phyloP scores from a whole-genome alignment of 179 eudicot species.

The Spergularia azorica region DNA sequence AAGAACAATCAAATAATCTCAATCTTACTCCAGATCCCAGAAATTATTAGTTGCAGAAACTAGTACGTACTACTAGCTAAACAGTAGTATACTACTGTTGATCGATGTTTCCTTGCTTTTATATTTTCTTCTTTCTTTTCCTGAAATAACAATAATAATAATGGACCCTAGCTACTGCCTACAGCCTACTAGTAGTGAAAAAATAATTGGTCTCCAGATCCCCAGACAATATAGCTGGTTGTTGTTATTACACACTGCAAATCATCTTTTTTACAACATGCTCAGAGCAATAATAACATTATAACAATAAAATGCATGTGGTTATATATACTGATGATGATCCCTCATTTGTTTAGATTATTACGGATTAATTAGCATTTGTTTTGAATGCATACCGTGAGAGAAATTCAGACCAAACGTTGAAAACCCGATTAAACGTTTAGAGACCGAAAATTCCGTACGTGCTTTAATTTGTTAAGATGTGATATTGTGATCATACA shows the following conservation, averaged over 20 bases:
- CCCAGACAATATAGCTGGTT: conserved; percentile 20
- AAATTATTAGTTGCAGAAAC: background rate
- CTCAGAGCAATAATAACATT: conserved; percentile 4
- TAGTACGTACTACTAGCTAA: background rate
- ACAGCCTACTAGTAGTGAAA: conserved; percentile 14
- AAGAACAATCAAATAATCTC: background rate
- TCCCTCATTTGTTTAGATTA: too few relatives aligned
- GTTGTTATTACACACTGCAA: background rate
- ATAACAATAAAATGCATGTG: too few relatives aligned
- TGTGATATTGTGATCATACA: too few relatives aligned
- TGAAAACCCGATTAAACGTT: too few relatives aligned
- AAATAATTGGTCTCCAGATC: conserved; percentile 29
- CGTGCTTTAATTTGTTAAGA: too few relatives aligned
- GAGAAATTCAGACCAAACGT: too few relatives aligned
- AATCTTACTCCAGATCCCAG: conserved; percentile 15
- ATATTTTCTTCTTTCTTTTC: background rate
- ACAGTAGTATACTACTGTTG: background rate
- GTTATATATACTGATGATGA: too few relatives aligned
- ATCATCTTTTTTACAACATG: background rate
- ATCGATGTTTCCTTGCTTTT: background rate
- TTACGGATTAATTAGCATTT: too few relatives aligned
- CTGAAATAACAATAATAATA: background rate
- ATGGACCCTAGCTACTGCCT: conserved; percentile 23
- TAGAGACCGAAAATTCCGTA: too few relatives aligned
- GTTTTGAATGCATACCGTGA: too few relatives aligned